Evolutionary conservation across 75 land plant genomes (phyloP), one percentile per base, ranked within the genome.

Genomic region (Ceratopteris richardii): DNA sequence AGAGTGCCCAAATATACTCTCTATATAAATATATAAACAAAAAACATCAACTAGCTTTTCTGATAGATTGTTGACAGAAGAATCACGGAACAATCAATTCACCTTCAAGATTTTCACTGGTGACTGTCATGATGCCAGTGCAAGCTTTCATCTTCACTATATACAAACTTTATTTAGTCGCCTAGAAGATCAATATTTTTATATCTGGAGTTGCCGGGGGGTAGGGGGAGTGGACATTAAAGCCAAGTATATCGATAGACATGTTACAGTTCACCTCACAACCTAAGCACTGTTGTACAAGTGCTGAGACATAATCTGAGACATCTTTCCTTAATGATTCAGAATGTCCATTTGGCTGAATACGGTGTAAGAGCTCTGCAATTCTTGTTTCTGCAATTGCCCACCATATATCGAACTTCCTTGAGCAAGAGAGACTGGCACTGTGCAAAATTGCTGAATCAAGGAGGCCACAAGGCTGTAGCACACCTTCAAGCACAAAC

Each of bases 351-450:
- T 74, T 90, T 37, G 98, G 98, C 70, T 86, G 91, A 57, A 94
- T 86, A 48, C 80, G 53, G 11, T 78, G 61, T 44, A 94, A 89
- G 24, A 94, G 71, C 60, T 86, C 81, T 9, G 81, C 75, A n/a
- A 87, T 83, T 31, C 85, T 75, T 54, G 54, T 67, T 70, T 94
- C 98, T 0, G 91, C 98, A 61, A 44, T 60, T 25, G 64, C 58
- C 98, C 96, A 90, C 63, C 98, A 56, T n/a, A 63, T 67, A 65
- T 71, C 62, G n/a, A n/a, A n/a, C n/a, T n/a, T n/a, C n/a, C n/a
- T n/a, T n/a, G n/a, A n/a, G n/a, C n/a, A n/a, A n/a, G n/a, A n/a
- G n/a, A n/a, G n/a, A n/a, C n/a, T n/a, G n/a, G n/a, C n/a, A n/a
- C n/a, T n/a, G n/a, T n/a, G n/a, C n/a, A n/a, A n/a, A n/a, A n/a